phyloP scores from a whole-genome alignment of 306 rosid genomes.

The Sophora flavescens region DNA sequence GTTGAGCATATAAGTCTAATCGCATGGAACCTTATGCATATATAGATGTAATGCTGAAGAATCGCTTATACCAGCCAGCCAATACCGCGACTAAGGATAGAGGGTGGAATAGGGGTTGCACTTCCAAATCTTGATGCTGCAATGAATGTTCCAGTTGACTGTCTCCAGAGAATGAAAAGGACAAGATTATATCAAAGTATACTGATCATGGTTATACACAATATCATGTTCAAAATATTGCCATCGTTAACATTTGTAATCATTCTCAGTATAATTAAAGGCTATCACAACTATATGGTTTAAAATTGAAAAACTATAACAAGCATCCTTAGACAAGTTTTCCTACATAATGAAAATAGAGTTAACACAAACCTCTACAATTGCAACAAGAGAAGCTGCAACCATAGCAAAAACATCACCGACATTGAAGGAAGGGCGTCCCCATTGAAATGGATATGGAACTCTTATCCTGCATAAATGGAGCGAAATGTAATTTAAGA shows the following conservation, averaged over 20 bases:
- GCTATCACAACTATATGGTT: background rate
- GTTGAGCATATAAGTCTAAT: constrained; percentile 12
- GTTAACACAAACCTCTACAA: constrained; percentile 66
- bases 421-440: constrained; percentile 70
- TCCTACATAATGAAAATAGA: background rate
- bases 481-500: constrained; percentile 8
- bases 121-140: constrained; percentile 88
- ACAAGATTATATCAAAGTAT: constrained; percentile 18
- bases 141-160: constrained; percentile 86
- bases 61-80: constrained; percentile 85
- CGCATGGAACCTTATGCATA: background rate
- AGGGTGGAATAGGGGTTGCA: constrained; percentile 86
- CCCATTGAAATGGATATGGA: constrained; percentile 98
- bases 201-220: background rate
- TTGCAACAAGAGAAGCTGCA: constrained; percentile 80
- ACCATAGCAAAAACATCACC: constrained; percentile 79
- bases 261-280: background rate
- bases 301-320: background rate
- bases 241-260: constrained; percentile 18
- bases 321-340: background rate
- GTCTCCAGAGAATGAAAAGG: constrained; percentile 41
- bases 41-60: constrained; percentile 8
- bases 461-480: constrained; percentile 75
- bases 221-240: background rate
- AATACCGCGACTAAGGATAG: constrained; percentile 84